These are phyloP conservation scores for Aureobasidium lini DNA, from an alignment of 2,329 filamentous ascomycete genomes.

Conservation along the genomic window DNA sequence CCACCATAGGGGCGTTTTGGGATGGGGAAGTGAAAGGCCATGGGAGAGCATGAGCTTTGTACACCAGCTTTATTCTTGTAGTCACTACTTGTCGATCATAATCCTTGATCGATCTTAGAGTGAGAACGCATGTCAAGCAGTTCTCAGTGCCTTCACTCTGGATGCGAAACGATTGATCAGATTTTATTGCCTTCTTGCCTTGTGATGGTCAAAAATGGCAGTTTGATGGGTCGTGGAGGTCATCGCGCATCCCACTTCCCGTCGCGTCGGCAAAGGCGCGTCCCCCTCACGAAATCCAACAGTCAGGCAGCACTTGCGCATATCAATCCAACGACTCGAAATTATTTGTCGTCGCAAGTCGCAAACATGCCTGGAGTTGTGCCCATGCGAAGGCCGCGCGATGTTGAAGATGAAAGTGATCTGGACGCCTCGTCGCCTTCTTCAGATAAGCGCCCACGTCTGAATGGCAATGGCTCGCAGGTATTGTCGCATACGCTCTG, in stretches of 20 bases:
- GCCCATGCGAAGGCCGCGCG: conserved; percentile 3
- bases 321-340: neutral
- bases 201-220: too few species aligned
- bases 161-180: too few species aligned
- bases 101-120: too few species aligned
- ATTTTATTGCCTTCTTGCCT: too few species aligned
- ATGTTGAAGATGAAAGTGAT: neutral
- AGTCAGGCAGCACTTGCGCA: neutral
- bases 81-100: too few species aligned
- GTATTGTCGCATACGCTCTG: neutral
- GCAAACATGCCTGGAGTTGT: conserved; percentile 13
- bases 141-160: too few species aligned
- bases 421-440: neutral
- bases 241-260: neutral
- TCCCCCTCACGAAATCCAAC: neutral
- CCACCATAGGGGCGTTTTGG: conserved; percentile 4
- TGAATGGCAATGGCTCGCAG: conserved; percentile 4
- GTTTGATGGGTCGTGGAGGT: neutral
- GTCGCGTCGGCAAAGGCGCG: conserved; percentile 4
- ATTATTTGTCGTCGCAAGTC: neutral
- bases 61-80: neutral
- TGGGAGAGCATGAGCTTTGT: neutral
- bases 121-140: too few species aligned
- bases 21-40: neutral
- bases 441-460: conserved; percentile 11